Evolutionary conservation across 495 filamentous ascomycete genomes (phyloP).

Genomic region (Trichoderma orchidacearum): DNA sequence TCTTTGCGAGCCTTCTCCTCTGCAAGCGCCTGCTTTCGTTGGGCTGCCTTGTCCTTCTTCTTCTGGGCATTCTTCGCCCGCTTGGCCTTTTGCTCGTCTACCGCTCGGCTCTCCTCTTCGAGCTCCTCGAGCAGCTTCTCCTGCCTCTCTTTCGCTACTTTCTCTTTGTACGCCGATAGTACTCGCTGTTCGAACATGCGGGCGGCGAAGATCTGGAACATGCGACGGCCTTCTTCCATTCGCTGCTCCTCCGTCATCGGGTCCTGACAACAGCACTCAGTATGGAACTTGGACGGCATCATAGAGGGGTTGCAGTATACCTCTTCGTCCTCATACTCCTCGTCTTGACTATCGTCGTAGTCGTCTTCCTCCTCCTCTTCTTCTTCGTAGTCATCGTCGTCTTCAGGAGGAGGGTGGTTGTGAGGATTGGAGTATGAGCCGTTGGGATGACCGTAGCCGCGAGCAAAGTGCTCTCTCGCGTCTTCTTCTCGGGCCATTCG

Average conservation of each 20-base stretch:
- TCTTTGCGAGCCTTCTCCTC: slow-evolving; percentile 81
- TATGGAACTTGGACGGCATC: slow-evolving; percentile 5
- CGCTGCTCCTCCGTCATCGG: slow-evolving; percentile 95
- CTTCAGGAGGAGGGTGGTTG: slow-evolving; percentile 44
- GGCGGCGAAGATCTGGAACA: slow-evolving; percentile 99
- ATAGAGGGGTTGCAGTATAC: slow-evolving; percentile 31
- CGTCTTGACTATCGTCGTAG: slow-evolving; percentile 64
- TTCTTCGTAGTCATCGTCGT: slow-evolving; percentile 61
- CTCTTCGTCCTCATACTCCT: slow-evolving; percentile 85
- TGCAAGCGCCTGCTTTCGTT: slow-evolving; percentile 74
- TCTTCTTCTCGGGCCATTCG: slow-evolving; percentile 95
- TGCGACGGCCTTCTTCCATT: slow-evolving; percentile 95
- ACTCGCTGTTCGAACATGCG: slow-evolving; percentile 99
- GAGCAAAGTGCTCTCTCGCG: slow-evolving; percentile 54
- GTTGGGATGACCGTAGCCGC: slow-evolving; percentile 43
- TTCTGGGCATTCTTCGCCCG: slow-evolving; percentile 87
- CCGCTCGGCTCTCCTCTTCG: slow-evolving; percentile 63
- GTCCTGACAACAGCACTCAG: slow-evolving; percentile 48
- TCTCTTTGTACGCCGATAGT: slow-evolving; percentile 91
- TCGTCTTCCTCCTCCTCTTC: slow-evolving; percentile 53
- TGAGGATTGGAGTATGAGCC: slow-evolving; percentile 29
- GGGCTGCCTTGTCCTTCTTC: slow-evolving; percentile 76
- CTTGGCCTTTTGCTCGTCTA: slow-evolving; percentile 73
- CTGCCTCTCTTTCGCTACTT: slow-evolving; percentile 85
- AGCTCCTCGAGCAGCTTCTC: slow-evolving; percentile 85